These are phyloP conservation scores for Diaporthe vexans DNA, from an alignment of 2,329 filamentous ascomycete genomes.

Conservation along the genomic window DNA sequence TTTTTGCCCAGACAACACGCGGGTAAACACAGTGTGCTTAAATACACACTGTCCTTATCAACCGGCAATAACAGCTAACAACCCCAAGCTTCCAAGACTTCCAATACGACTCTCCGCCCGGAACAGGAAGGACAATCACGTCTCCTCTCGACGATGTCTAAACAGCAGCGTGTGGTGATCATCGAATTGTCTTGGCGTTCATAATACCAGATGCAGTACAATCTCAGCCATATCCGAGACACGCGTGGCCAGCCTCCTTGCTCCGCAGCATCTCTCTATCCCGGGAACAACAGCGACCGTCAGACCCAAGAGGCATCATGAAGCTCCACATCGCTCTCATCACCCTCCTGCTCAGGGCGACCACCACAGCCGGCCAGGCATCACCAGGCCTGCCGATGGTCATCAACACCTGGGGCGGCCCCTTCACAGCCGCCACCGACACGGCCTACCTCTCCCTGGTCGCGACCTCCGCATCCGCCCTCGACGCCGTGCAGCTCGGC, in stretches of 20 bases:
- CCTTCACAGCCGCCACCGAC: conserved; percentile 66
- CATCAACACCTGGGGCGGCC: conserved; percentile 69
- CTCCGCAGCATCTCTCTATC: neutral
- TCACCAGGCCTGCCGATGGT: conserved; percentile 62
- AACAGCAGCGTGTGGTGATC: neutral
- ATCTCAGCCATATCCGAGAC: neutral
- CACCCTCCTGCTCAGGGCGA: conserved; percentile 35
- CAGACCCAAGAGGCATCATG: conserved; percentile 17
- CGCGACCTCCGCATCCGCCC: conserved; percentile 47
- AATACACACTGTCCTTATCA: conserved; percentile 16
- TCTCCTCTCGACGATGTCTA: conserved; percentile 10
- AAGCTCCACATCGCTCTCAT: conserved; percentile 39
- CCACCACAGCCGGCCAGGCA: conserved; percentile 34
- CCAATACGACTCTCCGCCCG: conserved; percentile 17
- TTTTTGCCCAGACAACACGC: neutral
- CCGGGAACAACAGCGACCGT: neutral
- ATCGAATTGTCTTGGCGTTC: neutral
- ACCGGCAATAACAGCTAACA: neutral
- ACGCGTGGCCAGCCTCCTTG: too few relatives aligned
- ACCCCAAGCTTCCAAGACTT: conserved; percentile 14
- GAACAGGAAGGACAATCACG: conserved; percentile 13
- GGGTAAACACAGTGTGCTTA: neutral
- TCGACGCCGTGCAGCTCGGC: conserved; percentile 67
- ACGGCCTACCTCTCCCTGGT: conserved; percentile 60
- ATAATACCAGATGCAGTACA: neutral